These are phyloP conservation scores for Populus davidiana DNA, from an alignment of 345 rosid species.

Conservation along the genomic window DNA sequence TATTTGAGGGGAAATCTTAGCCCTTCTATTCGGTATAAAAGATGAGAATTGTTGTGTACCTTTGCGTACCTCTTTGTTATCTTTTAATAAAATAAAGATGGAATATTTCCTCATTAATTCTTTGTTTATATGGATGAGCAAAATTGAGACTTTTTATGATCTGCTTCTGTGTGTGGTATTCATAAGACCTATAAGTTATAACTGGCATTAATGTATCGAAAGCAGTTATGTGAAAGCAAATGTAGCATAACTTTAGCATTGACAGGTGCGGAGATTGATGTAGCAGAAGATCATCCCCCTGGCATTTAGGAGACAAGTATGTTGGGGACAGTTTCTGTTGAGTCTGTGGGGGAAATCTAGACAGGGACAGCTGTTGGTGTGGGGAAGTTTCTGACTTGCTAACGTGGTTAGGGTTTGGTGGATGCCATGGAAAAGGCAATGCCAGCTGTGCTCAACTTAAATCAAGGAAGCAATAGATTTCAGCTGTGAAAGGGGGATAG, in stretches of 20 bases:
- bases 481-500: no score
- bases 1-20: conserved; percentile 19
- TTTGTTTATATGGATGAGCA: no score
- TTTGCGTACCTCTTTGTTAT: neutral
- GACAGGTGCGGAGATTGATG: neutral
- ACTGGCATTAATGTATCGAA: neutral
- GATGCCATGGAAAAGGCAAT: no score
- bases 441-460: neutral
- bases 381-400: neutral
- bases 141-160: no score
- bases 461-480: neutral
- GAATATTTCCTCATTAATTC: no score
- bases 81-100: no score
- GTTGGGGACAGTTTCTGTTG: neutral
- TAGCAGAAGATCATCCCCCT: neutral
- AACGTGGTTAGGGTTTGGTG: neutral
- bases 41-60: neutral
- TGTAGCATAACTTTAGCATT: conserved; percentile 1
- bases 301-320: neutral
- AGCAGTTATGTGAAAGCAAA: neutral
- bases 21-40: conserved; percentile 7
- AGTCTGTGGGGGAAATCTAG: neutral
- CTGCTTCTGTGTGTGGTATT: no score
- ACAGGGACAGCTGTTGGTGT: neutral
- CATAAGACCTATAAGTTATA: no score